Conservation (phyloP, 495 filamentous ascomycete genomes). For the Hypomontagnella monticulosa region DNA sequence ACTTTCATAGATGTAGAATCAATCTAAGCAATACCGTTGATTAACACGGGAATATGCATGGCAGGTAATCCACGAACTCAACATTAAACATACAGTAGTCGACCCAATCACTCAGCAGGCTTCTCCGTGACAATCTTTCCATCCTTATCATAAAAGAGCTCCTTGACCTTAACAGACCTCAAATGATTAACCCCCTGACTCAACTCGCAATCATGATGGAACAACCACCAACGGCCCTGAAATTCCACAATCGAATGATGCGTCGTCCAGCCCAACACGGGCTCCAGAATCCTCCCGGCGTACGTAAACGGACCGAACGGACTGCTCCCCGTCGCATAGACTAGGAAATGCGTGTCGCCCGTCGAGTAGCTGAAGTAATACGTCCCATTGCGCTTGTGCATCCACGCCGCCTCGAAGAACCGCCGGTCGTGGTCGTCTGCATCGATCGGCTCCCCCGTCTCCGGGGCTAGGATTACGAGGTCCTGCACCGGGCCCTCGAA, state of each 20-base stretch:
- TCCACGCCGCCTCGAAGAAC: slow-evolving; percentile 84
- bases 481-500: slow-evolving; percentile 61
- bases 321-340: slow-evolving; percentile 67
- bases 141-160: slow-evolving; percentile 73
- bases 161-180: slow-evolving; percentile 73
- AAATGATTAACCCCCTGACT: slow-evolving; percentile 71
- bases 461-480: slow-evolving; percentile 65
- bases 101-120: slow-evolving; percentile 35
- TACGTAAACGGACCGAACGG: slow-evolving; percentile 78
- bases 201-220: slow-evolving; percentile 76
- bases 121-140: slow-evolving; percentile 64
- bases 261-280: slow-evolving; percentile 80
- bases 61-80: too few relatives aligned
- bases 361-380: slow-evolving; percentile 84
- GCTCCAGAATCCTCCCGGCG: slow-evolving; percentile 73
- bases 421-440: slow-evolving; percentile 74
- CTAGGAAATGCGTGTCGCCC: slow-evolving; percentile 77
- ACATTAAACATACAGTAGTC: too few relatives aligned
- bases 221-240: slow-evolving; percentile 73
- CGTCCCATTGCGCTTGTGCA: slow-evolving; percentile 69
- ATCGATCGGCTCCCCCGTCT: slow-evolving; percentile 63
- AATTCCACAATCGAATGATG: slow-evolving; percentile 82
- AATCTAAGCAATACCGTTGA: too few relatives aligned
- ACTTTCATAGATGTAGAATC: too few relatives aligned
- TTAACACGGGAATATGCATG: too few relatives aligned